Conservation (phyloP, 352 stramenopile genomes). For the Globisporangium heterothallicum region DNA sequence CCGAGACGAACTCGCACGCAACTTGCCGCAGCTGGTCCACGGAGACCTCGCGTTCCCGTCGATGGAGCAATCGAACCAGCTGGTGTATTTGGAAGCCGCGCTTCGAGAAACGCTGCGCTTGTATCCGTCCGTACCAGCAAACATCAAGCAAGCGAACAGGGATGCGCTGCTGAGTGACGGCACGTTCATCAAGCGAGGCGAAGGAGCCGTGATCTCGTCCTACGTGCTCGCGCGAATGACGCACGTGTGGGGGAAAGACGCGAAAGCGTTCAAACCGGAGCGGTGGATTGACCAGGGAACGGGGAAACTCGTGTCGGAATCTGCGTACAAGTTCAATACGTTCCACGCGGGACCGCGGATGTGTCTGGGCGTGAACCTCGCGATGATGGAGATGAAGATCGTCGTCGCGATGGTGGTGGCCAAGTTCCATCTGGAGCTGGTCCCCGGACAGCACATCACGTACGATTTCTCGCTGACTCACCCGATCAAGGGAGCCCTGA, state of each 20-base stretch:
- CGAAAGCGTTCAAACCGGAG: constrained; percentile 31
- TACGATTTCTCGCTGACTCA: constrained; percentile 20
- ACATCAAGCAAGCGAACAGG: constrained; percentile 17
- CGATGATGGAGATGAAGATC: constrained; percentile 62
- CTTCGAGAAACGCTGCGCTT: constrained; percentile 46
- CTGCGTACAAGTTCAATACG: constrained; percentile 33
- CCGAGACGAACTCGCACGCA: constrained; percentile 17
- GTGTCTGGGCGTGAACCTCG: constrained; percentile 45
- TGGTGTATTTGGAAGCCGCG: constrained; percentile 29
- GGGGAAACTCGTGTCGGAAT: constrained; percentile 15
- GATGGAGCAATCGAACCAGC: constrained; percentile 19
- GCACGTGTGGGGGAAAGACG: constrained; percentile 32
- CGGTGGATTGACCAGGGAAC: constrained; percentile 25
- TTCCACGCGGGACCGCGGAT: constrained; percentile 44
- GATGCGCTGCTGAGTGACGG: constrained; percentile 44
- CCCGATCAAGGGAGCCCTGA: constrained; percentile 11
- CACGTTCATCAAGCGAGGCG: constrained; percentile 26
- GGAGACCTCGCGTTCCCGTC: background rate
- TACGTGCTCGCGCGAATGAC: constrained; percentile 34
- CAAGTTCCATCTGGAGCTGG: constrained; percentile 29
- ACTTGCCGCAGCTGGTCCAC: constrained; percentile 6
- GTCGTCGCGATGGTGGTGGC: constrained; percentile 31
- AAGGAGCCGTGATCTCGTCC: constrained; percentile 19
- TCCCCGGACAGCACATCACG: constrained; percentile 9
- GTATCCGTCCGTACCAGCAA: constrained; percentile 37